These are phyloP conservation scores for Limonomyces culmigenus DNA, from an alignment of 1,284 basidiomycete genomes.

Conservation along the genomic window DNA sequence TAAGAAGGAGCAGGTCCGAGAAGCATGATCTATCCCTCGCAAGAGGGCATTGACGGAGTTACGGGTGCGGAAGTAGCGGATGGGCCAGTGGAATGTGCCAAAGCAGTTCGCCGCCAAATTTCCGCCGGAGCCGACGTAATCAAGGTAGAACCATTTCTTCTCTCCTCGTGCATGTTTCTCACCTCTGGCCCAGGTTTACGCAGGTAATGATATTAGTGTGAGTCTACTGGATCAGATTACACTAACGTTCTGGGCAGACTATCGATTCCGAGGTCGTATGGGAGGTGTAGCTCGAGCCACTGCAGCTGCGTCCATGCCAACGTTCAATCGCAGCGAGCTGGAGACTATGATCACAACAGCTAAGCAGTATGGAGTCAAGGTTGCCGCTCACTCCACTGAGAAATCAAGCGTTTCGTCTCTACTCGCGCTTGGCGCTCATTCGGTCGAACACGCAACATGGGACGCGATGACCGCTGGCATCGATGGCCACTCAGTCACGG, in stretches of 20 bases:
- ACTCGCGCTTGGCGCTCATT: constrained; percentile 23
- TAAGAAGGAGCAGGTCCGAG: constrained; percentile 28
- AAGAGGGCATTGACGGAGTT: constrained; percentile 36
- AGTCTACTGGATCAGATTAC: no score
- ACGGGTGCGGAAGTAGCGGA: constrained; percentile 42
- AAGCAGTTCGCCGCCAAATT: constrained; percentile 41
- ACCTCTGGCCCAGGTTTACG: no score
- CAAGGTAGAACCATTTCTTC: constrained; percentile 21
- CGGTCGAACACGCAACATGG: constrained; percentile 29
- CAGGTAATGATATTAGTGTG: no score
- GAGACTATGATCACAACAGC: constrained; percentile 32
- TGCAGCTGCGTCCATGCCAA: constrained; percentile 18
- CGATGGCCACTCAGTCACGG: neutral
- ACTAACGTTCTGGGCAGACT: constrained; percentile 21
- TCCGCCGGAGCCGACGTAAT: constrained; percentile 57
- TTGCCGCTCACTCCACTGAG: constrained; percentile 38
- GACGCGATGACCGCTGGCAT: no score
- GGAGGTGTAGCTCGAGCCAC: constrained; percentile 20
- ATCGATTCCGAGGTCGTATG: constrained; percentile 28
- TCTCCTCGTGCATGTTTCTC: no score
- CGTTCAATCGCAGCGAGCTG: constrained; percentile 31
- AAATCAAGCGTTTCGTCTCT: constrained; percentile 20
- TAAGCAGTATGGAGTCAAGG: constrained; percentile 34
- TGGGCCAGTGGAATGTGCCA: constrained; percentile 35
- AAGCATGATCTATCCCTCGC: constrained; percentile 24